These are phyloP conservation scores for Pseudoturritis turrita DNA, from an alignment of 345 rosid species.

Conservation along the genomic window DNA sequence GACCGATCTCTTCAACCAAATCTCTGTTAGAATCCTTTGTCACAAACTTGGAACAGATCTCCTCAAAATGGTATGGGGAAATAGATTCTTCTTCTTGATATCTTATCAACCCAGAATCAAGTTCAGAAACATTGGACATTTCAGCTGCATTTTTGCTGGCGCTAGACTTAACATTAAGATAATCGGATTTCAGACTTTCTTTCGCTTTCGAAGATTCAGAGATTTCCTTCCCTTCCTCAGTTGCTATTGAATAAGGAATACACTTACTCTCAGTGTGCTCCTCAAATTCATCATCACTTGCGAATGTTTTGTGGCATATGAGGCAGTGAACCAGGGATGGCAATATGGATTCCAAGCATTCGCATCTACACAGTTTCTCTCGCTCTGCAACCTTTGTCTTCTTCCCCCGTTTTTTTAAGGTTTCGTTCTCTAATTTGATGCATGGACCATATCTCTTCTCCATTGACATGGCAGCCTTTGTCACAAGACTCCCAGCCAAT, in stretches of 20 bases:
- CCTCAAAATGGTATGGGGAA: slow-evolving; percentile 64
- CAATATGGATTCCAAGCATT: slow-evolving; percentile 82
- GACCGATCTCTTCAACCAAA: slow-evolving; percentile 78
- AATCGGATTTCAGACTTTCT: slow-evolving; percentile 36
- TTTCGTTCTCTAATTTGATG: slow-evolving; percentile 38
- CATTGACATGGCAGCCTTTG: slow-evolving; percentile 67
- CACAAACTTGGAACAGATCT: slow-evolving; percentile 69
- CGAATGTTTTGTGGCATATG: slow-evolving; percentile 73
- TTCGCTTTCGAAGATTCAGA: slow-evolving; percentile 41
- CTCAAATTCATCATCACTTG: slow-evolving; percentile 47
- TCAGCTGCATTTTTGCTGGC: slow-evolving; percentile 32
- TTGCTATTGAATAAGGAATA: slow-evolving; percentile 34
- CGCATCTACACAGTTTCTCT: slow-evolving; percentile 66
- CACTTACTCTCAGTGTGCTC: slow-evolving; percentile 63
- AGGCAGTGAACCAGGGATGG: slow-evolving; percentile 74
- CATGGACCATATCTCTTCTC: slow-evolving; percentile 69
- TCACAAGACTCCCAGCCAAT: slow-evolving; percentile 38
- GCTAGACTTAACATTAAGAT: slow-evolving; percentile 27
- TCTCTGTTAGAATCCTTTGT: slow-evolving; percentile 81
- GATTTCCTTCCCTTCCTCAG: slow-evolving; percentile 44
- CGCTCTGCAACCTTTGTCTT: slow-evolving; percentile 39
- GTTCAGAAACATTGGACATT: slow-evolving; percentile 38
- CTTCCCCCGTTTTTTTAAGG: slow-evolving; percentile 47
- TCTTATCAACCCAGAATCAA: slow-evolving; percentile 52
- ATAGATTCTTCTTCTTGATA: slow-evolving; percentile 46